A percentile compares a stretch with the other conserved stretches of the same genome.
Evolutionary conservation across 179 eudicot genomes (phyloP).

Genomic region (Nepenthes alata): DNA sequence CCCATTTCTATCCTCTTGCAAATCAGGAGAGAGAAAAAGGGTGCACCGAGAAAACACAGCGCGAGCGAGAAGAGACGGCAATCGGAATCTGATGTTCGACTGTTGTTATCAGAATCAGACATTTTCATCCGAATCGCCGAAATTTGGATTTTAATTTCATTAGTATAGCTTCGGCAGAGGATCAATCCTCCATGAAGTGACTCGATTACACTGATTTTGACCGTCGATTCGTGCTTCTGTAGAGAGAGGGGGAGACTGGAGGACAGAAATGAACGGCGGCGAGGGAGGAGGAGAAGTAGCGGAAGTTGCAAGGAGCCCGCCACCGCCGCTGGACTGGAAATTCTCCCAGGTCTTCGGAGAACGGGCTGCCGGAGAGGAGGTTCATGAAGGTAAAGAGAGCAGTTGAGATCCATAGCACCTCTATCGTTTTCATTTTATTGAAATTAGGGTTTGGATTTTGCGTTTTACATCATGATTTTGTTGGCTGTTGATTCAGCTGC

Average conservation of each 20-base stretch:
- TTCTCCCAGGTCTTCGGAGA: conserved; percentile 80
- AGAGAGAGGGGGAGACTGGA: not conserved
- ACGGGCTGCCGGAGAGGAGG: conserved; percentile 67
- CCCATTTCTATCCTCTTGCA: conserved; percentile 22
- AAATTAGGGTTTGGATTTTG: conserved; percentile 1
- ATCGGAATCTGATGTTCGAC: conserved; percentile 23
- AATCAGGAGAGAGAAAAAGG: conserved; percentile 5
- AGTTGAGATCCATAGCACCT: conserved; percentile 10
- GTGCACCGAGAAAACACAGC: conserved; percentile 6
- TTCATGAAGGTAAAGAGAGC: conserved; percentile 51
- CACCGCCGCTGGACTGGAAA: conserved; percentile 56
- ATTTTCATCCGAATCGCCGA: conserved; percentile 15
- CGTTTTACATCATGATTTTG: not conserved
- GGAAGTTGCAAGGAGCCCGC: conserved; percentile 20
- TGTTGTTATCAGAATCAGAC: conserved; percentile 20
- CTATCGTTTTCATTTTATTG: conserved; percentile 3
- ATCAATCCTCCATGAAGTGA: conserved; percentile 14
- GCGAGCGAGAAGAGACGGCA: conserved; percentile 10
- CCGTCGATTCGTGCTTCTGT: not conserved
- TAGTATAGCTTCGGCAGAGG: not conserved
- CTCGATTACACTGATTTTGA: conserved; percentile 4
- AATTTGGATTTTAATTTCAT: not conserved
- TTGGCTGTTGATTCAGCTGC: conserved; percentile 2
- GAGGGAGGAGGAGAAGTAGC: conserved; percentile 19
- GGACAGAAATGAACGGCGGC: conserved; percentile 31